These are phyloP conservation scores for Microbotryum violaceum DNA, from an alignment of 1,284 basidiomycete genomes.

Conservation along the genomic window DNA sequence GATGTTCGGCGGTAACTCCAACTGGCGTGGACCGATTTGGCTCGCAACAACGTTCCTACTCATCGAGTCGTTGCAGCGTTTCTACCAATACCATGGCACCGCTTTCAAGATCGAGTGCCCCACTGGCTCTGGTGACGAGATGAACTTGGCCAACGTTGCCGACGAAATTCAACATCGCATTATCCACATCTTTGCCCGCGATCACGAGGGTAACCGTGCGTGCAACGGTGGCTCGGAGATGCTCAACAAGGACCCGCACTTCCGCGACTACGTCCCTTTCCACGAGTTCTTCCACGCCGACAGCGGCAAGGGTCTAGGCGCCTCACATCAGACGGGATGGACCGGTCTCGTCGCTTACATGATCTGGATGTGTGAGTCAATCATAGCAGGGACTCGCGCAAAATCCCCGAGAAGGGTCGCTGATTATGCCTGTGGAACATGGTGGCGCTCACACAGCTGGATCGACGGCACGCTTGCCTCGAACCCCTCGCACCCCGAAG, in stretches of 20 bases:
- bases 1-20: constrained; percentile 98
- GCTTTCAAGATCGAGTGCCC: constrained; percentile 84
- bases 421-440: constrained; percentile 3
- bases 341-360: constrained; percentile 67
- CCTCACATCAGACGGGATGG: constrained; percentile 97
- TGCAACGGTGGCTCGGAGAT: constrained; percentile 84
- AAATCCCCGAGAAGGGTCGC: constrained; percentile 68
- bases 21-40: constrained; percentile 85
- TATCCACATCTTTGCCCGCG: constrained; percentile 91
- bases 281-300: constrained; percentile 98
- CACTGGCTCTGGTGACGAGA: constrained; percentile 83
- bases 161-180: constrained; percentile 96
- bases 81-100: constrained; percentile 93
- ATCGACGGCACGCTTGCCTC: constrained; percentile 35
- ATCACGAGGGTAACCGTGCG: constrained; percentile 68
- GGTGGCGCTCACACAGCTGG: constrained; percentile 32
- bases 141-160: constrained; percentile 86
- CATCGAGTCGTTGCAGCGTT: constrained; percentile 80
- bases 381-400: constrained; percentile 36
- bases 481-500: constrained; percentile 60
- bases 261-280: constrained; percentile 92
- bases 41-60: constrained; percentile 90
- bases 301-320: constrained; percentile 81
- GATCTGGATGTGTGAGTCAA: constrained; percentile 68
- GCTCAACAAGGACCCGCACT: constrained; percentile 87